phyloP scores from a whole-genome alignment of 495 filamentous ascomycete genomes.

The Thermothielavioides terrestris region DNA sequence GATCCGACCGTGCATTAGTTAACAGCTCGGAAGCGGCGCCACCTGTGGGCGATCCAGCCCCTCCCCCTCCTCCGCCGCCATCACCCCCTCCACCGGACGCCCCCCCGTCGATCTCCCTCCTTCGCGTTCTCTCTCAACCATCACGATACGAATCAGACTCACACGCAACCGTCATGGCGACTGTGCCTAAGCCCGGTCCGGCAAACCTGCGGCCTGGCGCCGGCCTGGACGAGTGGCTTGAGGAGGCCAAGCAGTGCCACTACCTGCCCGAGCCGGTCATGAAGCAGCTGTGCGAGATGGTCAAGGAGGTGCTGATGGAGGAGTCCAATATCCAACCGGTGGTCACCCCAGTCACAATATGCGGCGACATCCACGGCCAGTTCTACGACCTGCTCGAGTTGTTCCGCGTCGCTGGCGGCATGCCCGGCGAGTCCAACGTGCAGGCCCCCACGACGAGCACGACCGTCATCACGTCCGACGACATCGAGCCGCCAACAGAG shows the following conservation, averaged over 20 bases:
- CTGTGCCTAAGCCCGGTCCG: slow-evolving; percentile 71
- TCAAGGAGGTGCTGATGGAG: slow-evolving; percentile 98
- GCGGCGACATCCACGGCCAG: slow-evolving; percentile 97
- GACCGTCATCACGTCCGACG: slow-evolving; percentile 67
- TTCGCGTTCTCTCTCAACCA: neutral
- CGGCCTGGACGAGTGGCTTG: slow-evolving; percentile 92
- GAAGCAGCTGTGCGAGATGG: slow-evolving; percentile 97
- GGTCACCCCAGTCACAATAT: slow-evolving; percentile 91
- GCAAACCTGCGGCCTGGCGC: slow-evolving; percentile 73
- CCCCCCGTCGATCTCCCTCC: too few relatives aligned
- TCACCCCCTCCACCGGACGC: too few relatives aligned
- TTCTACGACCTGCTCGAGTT: slow-evolving; percentile 98
- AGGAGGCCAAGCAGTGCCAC: slow-evolving; percentile 90
- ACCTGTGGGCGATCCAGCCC: too few relatives aligned
- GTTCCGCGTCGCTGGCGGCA: slow-evolving; percentile 90
- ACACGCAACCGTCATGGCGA: slow-evolving; percentile 19
- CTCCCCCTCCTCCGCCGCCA: too few relatives aligned
- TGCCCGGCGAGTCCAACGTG: slow-evolving; percentile 69
- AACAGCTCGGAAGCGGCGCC: too few relatives aligned
- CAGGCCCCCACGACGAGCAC: slow-evolving; percentile 55
- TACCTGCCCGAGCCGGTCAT: slow-evolving; percentile 92
- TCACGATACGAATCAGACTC: too few relatives aligned
- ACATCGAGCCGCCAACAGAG: slow-evolving; percentile 77
- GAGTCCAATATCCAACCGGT: slow-evolving; percentile 98
- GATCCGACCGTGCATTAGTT: too few relatives aligned